These are phyloP conservation scores for Candida frijolesensis DNA, from an alignment of 1,139 yeast genomes.

Conservation along the genomic window DNA sequence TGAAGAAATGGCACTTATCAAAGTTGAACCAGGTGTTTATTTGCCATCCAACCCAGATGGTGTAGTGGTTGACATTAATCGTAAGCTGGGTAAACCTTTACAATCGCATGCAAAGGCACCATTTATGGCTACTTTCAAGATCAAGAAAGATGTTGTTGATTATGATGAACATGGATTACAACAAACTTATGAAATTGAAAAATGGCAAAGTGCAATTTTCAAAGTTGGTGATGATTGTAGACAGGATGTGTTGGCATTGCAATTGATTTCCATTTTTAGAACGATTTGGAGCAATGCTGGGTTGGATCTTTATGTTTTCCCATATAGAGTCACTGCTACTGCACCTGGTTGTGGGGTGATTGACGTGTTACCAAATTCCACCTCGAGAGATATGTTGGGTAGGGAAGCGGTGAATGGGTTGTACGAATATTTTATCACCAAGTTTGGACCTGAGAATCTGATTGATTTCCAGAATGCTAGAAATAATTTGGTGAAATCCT, in stretches of 20 bases:
- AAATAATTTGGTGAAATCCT: constrained; percentile 86
- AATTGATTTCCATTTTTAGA: constrained; percentile 86
- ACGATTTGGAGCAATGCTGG: constrained; percentile 89
- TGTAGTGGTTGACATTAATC: constrained; percentile 83
- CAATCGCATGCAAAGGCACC: constrained; percentile 99
- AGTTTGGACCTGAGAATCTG: constrained; percentile 91
- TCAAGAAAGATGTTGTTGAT: constrained; percentile 56
- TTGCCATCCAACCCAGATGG: constrained; percentile 98
- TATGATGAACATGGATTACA: constrained; percentile 47
- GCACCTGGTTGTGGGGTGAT: constrained; percentile 99
- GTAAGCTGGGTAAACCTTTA: constrained; percentile 92
- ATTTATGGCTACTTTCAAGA: constrained; percentile 92
- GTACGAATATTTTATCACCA: constrained; percentile 87
- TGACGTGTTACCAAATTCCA: constrained; percentile 93
- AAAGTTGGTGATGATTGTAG: constrained; percentile 99
- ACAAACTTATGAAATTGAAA: constrained; percentile 44
- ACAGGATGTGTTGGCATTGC: constrained; percentile 94
- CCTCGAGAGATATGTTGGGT: constrained; percentile 97
- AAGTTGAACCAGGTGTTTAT: constrained; percentile 82
- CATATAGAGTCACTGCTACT: constrained; percentile 95
- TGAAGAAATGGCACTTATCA: constrained; percentile 86
- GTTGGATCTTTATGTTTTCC: constrained; percentile 86
- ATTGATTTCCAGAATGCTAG: constrained; percentile 90
- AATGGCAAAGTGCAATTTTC: constrained; percentile 95
- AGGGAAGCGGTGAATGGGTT: constrained; percentile 98